A percentile compares a stretch with the other conserved stretches of the same genome.
Evolutionary conservation across 306 rosid species (phyloP).

Genomic region (Hippophae tibetana): DNA sequence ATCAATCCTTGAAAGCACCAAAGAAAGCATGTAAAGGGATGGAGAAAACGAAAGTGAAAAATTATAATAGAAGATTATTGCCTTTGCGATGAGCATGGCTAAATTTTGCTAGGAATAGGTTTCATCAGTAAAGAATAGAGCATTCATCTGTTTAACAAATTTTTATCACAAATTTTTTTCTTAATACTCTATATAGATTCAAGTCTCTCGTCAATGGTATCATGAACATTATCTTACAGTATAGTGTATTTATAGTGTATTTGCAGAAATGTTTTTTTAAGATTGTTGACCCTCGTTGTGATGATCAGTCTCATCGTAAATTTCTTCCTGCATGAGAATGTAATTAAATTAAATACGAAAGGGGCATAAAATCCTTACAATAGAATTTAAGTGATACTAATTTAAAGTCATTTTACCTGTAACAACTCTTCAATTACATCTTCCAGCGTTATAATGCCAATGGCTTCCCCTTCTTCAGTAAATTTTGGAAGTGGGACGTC

Average conservation of each 20-base stretch:
- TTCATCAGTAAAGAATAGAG: background rate
- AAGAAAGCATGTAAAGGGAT: too few species aligned
- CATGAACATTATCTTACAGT: background rate
- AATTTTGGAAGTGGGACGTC: constrained; percentile 46
- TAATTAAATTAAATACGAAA: background rate
- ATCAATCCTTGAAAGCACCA: too few species aligned
- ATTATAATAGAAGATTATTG: too few species aligned
- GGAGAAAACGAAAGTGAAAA: too few species aligned
- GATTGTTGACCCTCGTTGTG: constrained; percentile 2
- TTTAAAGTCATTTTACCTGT: constrained; percentile 6
- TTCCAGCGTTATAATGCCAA: constrained; percentile 66
- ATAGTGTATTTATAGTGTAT: too few species aligned
- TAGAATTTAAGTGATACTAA: background rate
- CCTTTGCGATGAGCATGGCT: too few species aligned
- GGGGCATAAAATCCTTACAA: background rate
- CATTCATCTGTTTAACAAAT: background rate
- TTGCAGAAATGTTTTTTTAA: background rate
- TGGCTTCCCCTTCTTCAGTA: constrained; percentile 56
- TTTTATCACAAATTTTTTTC: too few species aligned
- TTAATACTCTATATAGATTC: background rate
- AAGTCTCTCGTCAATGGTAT: background rate
- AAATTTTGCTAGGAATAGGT: too few species aligned
- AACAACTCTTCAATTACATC: constrained; percentile 71
- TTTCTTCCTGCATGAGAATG: constrained; percentile 20
- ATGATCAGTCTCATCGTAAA: constrained; percentile 27